Evolutionary conservation across 371 early-diverging fungal genomes (phyloP).

Genomic region (Mucor circinelloides): DNA sequence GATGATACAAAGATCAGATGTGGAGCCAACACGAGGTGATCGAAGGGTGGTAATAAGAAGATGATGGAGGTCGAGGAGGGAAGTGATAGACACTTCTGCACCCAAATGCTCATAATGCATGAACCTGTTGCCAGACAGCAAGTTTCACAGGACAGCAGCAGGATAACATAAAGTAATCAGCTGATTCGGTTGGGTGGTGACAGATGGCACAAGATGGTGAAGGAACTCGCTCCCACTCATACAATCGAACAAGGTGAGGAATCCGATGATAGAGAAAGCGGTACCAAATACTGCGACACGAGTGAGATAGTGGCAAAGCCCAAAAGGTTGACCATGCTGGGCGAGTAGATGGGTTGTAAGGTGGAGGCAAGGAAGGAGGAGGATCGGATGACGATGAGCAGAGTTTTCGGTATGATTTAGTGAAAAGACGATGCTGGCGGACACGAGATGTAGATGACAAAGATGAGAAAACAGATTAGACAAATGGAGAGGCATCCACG

Average conservation of each 20-base stretch:
- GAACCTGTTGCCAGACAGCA: not conserved
- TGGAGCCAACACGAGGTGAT: not conserved
- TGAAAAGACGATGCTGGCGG: too few species aligned
- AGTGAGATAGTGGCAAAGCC: too few species aligned
- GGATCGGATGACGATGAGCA: not conserved
- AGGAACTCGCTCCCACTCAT: too few species aligned
- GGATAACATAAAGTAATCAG: not conserved
- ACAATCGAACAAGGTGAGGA: too few species aligned
- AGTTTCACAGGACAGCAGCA: constrained; percentile 4
- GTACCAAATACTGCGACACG: too few species aligned
- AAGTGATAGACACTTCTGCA: too few species aligned
- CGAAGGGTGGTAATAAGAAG: too few species aligned
- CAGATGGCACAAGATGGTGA: too few species aligned
- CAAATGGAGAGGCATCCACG: not conserved
- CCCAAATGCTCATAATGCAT: not conserved
- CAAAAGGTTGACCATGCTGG: not conserved
- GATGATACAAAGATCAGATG: not conserved
- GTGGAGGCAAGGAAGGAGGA: not conserved
- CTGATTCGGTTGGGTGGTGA: too few species aligned
- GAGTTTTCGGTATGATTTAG: not conserved
- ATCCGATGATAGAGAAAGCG: too few species aligned
- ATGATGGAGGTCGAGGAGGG: too few species aligned
- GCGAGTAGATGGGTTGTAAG: not conserved
- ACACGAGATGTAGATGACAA: too few species aligned
- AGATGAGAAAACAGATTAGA: not conserved